These are phyloP conservation scores for Annona cherimola DNA, from an alignment of 164 flowering plant genomes.

Conservation along the genomic window DNA sequence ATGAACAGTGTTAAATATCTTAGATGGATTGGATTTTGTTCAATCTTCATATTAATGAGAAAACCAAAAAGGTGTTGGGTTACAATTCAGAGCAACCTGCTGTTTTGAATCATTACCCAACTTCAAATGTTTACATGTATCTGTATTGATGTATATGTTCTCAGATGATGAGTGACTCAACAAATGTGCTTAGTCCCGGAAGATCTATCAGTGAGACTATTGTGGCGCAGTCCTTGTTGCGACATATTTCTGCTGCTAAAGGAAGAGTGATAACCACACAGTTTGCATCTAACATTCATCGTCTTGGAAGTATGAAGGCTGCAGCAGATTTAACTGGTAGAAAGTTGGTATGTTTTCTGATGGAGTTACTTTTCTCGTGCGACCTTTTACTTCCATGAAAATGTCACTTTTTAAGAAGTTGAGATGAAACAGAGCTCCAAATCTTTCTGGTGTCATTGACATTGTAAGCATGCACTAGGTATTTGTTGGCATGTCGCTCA, in stretches of 20 bases:
- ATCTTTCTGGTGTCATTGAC: not conserved
- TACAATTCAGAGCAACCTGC: no score
- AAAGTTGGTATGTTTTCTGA: constrained; percentile 64
- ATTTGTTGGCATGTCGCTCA: constrained; percentile 95
- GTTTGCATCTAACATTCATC: constrained; percentile 97
- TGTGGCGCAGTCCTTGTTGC: constrained; percentile 75
- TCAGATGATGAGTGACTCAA: constrained; percentile 99
- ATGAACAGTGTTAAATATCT: no score
- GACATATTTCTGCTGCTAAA: constrained; percentile 73
- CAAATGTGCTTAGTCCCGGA: constrained; percentile 94
- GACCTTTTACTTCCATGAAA: not conserved
- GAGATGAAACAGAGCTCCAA: not conserved
- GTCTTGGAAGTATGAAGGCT: constrained; percentile 96
- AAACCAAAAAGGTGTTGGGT: no score
- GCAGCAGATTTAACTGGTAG: constrained; percentile 96
- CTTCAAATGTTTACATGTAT: no score
- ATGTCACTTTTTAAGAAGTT: constrained; percentile 1
- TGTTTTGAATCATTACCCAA: no score
- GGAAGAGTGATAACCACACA: constrained; percentile 96
- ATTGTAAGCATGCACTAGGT: constrained; percentile 44
- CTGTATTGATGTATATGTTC: no score
- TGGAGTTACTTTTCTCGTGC: not conserved
- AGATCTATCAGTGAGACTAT: constrained; percentile 81
- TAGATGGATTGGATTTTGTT: no score
- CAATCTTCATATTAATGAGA: no score